Conservation (phyloP, 2,329 filamentous ascomycete species). For the Monosporascus sp. region DNA sequence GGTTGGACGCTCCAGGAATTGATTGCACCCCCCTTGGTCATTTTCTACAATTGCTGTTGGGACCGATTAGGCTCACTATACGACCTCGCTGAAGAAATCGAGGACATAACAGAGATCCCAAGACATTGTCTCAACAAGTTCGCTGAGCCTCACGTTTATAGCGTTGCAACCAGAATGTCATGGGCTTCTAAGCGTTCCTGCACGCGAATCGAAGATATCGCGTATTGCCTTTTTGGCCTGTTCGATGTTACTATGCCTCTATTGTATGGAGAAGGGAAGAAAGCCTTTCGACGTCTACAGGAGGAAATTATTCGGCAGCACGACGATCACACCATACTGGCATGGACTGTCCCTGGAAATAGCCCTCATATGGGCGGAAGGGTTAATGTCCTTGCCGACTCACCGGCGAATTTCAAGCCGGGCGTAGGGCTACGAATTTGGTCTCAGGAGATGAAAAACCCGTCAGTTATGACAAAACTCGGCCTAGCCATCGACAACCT, state of each 20-base stretch:
- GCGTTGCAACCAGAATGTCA: not conserved
- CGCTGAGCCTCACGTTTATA: too few species aligned
- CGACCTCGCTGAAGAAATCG: not conserved
- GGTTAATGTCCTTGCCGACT: too few species aligned
- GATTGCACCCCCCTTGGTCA: too few species aligned
- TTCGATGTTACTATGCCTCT: constrained; percentile 3
- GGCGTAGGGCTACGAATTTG: too few species aligned
- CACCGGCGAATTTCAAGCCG: too few species aligned
- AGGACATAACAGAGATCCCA: not conserved
- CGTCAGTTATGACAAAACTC: too few species aligned
- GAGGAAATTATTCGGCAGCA: constrained; percentile 2
- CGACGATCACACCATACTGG: not conserved
- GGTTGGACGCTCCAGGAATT: too few species aligned
- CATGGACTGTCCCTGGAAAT: not conserved
- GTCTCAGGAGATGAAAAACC: too few species aligned
- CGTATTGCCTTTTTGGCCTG: constrained; percentile 1
- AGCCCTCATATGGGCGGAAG: too few species aligned
- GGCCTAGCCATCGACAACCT: too few species aligned
- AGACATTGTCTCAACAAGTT: too few species aligned
- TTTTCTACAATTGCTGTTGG: too few species aligned
- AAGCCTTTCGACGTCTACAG: constrained; percentile 1
- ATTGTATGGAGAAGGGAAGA: constrained; percentile 1
- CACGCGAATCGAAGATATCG: not conserved
- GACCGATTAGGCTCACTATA: not conserved
- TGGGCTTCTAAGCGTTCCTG: not conserved